phyloP scores from a whole-genome alignment of 176 grass and related monocot genomes.

The Typha latifolia region DNA sequence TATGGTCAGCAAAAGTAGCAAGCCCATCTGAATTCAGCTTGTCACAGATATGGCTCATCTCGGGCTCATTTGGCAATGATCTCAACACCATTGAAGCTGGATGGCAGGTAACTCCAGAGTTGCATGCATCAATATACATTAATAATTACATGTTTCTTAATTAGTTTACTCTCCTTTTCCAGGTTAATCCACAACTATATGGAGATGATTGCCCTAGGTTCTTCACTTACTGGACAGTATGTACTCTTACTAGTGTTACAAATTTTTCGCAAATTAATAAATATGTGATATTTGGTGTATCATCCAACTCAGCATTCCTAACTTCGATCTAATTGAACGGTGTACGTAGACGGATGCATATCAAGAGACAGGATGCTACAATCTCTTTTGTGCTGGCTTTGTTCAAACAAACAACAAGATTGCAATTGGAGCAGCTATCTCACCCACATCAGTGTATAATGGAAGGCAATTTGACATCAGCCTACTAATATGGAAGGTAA shows the following conservation, averaged over 20 bases:
- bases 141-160: background rate
- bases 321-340: too few relatives aligned
- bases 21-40: slow-evolving; percentile 71
- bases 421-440: slow-evolving; percentile 55
- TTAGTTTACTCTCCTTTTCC: slow-evolving; percentile 4
- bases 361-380: slow-evolving; percentile 85
- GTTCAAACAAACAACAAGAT: slow-evolving; percentile 85
- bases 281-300: too few relatives aligned
- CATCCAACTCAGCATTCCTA: too few relatives aligned
- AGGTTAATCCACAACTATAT: slow-evolving; percentile 77
- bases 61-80: slow-evolving; percentile 71
- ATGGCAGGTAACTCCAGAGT: slow-evolving; percentile 53
- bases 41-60: slow-evolving; percentile 86
- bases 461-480: slow-evolving; percentile 71
- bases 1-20: slow-evolving; percentile 72
- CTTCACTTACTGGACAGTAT: slow-evolving; percentile 93
- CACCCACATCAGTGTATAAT: slow-evolving; percentile 45
- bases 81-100: slow-evolving; percentile 94
- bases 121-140: too few relatives aligned
- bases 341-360: slow-evolving; percentile 56
- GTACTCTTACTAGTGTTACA: background rate
- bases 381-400: slow-evolving; percentile 67
- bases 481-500: slow-evolving; percentile 71
- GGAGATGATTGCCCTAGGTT: slow-evolving; percentile 72
- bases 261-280: background rate